Percentiles rank a stretch among this genome's conserved stretches.
Conservation (phyloP, 768 basidiomycete genomes). For the Austroboletus eburneus region DNA sequence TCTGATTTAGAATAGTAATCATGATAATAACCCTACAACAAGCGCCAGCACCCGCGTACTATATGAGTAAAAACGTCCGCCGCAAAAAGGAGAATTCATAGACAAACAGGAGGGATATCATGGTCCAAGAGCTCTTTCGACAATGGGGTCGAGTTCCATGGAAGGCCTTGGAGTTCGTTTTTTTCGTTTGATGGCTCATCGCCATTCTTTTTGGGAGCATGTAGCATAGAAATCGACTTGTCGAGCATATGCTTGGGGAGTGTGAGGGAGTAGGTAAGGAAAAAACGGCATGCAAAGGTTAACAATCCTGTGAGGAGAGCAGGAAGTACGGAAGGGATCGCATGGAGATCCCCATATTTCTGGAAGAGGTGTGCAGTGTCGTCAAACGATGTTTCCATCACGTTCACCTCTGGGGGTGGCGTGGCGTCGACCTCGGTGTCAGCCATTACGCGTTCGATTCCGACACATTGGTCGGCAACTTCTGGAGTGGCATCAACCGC, state of each 20-base stretch:
- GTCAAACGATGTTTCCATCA: constrained; percentile 23
- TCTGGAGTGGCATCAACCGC: constrained; percentile 44
- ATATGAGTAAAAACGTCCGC: constrained; percentile 39
- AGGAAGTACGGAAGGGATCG: constrained; percentile 29
- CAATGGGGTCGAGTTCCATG: constrained; percentile 25
- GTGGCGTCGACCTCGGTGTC: constrained; percentile 35
- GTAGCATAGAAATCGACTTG: constrained; percentile 33
- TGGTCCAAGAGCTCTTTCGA: constrained; percentile 26
- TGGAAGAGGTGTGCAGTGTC: constrained; percentile 18
- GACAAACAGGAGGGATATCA: constrained; percentile 45
- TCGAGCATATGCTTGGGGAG: constrained; percentile 42
- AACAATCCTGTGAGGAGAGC: constrained; percentile 35
- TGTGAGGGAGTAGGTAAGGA: constrained; percentile 47
- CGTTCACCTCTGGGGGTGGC: constrained; percentile 14
- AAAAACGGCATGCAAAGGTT: constrained; percentile 44
- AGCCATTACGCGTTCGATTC: constrained; percentile 23
- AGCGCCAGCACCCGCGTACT: constrained; percentile 44
- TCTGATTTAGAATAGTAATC: constrained; percentile 35
- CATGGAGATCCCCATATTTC: constrained; percentile 27
- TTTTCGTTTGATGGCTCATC: constrained; percentile 28
- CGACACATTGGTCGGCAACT: constrained; percentile 30
- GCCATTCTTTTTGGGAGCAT: constrained; percentile 27
- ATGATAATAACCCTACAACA: constrained; percentile 40
- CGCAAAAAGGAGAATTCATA: constrained; percentile 40
- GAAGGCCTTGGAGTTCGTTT: constrained; percentile 25